Conservation (phyloP, 2,329 filamentous ascomycete species). For the Penicillium sp. region DNA sequence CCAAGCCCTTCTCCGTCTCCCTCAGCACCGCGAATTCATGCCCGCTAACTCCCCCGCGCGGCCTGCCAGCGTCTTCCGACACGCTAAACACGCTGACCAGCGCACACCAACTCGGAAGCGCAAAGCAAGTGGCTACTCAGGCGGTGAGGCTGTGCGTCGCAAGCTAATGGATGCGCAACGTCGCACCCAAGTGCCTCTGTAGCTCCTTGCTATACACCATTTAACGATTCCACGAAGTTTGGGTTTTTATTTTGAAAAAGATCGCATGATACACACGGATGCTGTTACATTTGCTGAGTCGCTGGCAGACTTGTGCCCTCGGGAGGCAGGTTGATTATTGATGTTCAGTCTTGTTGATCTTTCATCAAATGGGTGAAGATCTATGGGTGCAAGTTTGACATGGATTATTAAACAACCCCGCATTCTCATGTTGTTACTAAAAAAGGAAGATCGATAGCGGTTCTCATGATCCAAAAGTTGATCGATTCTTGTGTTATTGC, state of each 20-base stretch:
- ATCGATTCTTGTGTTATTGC: constrained; percentile 15
- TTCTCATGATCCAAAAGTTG: constrained; percentile 19
- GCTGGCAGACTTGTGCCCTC: constrained; percentile 20
- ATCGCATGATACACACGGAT: constrained; percentile 28
- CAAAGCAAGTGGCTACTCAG: constrained; percentile 37
- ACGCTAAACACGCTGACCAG: constrained; percentile 40
- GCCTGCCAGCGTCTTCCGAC: constrained; percentile 44
- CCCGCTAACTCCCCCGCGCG: constrained; percentile 45
- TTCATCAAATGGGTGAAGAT: constrained; percentile 1
- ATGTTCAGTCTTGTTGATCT: constrained; percentile 1
- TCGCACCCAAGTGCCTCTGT: constrained; percentile 39
- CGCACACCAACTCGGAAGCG: constrained; percentile 44
- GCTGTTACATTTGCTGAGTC: constrained; percentile 21
- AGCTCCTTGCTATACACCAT: background rate
- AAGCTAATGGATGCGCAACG: constrained; percentile 46
- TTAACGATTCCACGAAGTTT: constrained; percentile 26
- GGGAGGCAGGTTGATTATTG: background rate
- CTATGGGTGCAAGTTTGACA: background rate
- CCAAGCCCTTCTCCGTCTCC: constrained; percentile 50
- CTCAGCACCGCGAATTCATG: constrained; percentile 47
- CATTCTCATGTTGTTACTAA: constrained; percentile 8
- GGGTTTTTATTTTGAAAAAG: constrained; percentile 14
- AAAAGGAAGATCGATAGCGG: constrained; percentile 13
- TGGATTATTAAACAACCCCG: constrained; percentile 1
- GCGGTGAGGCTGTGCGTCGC: constrained; percentile 44